Conservation (phyloP, 805 yeast genomes). For the Scheffersomyces coipomensis region DNA sequence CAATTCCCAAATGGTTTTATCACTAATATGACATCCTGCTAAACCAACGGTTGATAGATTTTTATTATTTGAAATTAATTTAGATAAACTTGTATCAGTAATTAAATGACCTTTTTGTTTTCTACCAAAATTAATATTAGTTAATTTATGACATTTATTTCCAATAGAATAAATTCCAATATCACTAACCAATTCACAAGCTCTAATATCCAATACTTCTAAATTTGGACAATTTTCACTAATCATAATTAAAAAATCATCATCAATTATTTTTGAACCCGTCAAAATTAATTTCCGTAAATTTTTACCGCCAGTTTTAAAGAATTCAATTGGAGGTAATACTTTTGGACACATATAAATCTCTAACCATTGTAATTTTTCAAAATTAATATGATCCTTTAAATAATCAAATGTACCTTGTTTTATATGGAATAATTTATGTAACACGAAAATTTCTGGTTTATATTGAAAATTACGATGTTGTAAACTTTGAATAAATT, state of each 20-base stretch:
- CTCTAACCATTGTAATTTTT: constrained; percentile 65
- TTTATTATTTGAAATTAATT: constrained; percentile 53
- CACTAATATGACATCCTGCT: constrained; percentile 84
- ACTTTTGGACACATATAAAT: constrained; percentile 79
- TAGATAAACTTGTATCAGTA: constrained; percentile 66
- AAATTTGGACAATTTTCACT: constrained; percentile 58
- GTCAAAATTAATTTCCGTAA: constrained; percentile 58
- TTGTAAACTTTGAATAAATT: constrained; percentile 3
- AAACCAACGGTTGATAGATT: constrained; percentile 70
- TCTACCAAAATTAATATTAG: constrained; percentile 75
- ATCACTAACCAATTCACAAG: constrained; percentile 79
- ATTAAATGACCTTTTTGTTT: constrained; percentile 64
- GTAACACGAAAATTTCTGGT: constrained; percentile 56
- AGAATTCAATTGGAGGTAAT: constrained; percentile 45
- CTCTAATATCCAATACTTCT: constrained; percentile 71
- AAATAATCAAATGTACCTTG: constrained; percentile 56
- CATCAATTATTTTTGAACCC: constrained; percentile 65
- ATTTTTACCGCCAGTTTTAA: constrained; percentile 17
- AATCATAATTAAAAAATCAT: constrained; percentile 52
- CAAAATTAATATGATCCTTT: constrained; percentile 39
- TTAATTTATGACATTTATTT: constrained; percentile 53
- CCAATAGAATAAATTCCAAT: constrained; percentile 71
- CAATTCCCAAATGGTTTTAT: constrained; percentile 77
- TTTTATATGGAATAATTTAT: constrained; percentile 56
- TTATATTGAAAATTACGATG: constrained; percentile 6